Evolutionary conservation across 257 asterid genomes (phyloP).

Genomic region (Solanum rostratum): DNA sequence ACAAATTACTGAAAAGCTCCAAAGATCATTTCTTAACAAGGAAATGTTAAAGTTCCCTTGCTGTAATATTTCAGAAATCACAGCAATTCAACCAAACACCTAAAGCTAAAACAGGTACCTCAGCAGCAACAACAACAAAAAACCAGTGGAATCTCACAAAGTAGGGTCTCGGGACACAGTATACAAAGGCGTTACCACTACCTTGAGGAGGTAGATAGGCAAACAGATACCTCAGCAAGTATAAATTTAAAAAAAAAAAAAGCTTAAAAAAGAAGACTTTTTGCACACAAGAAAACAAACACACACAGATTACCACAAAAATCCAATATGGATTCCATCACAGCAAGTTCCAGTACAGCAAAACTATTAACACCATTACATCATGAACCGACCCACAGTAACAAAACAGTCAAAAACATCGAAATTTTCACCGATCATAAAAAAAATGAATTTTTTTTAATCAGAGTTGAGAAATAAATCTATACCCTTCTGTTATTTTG

Average conservation of each 20-base stretch:
- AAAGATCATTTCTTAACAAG: not conserved
- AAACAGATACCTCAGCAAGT: not conserved
- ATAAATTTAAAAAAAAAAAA: not conserved
- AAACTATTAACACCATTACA: not conserved
- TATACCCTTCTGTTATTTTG: not conserved
- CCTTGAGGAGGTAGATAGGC: no score
- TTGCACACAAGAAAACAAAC: not conserved
- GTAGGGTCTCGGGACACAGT: no score
- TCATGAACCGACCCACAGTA: not conserved
- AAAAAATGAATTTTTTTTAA: not conserved
- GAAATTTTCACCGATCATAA: not conserved
- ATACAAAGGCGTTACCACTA: no score
- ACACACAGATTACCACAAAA: not conserved
- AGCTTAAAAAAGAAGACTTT: not conserved
- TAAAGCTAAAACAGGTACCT: not conserved
- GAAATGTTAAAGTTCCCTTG: no score
- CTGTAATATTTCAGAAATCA: no score
- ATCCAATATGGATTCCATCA: not conserved
- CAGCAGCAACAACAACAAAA: no score
- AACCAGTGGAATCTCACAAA: no score
- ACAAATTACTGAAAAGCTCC: no score
- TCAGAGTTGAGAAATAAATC: not conserved
- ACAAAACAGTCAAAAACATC: not conserved
- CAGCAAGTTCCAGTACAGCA: not conserved
- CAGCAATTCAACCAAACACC: no score